phyloP scores from a whole-genome alignment of 805 yeast genomes.

The Yarrowia bubula region DNA sequence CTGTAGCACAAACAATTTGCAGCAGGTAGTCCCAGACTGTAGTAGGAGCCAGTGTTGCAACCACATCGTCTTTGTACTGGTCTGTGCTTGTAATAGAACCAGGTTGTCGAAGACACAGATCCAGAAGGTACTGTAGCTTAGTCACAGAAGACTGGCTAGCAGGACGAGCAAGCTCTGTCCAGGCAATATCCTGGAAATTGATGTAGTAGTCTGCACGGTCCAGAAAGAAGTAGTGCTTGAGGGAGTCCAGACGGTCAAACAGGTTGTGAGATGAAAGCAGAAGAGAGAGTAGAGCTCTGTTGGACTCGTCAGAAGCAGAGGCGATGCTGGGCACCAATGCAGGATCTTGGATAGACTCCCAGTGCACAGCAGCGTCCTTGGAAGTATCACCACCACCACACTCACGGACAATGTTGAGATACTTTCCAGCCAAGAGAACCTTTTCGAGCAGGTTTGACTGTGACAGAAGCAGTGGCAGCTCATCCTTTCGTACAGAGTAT shows the following conservation, averaged over 20 bases:
- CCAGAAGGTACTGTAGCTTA: conserved; percentile 42
- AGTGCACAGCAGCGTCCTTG: conserved; percentile 39
- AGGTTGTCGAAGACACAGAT: conserved; percentile 42
- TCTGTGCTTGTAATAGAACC: conserved; percentile 42
- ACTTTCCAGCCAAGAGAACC: conserved; percentile 80
- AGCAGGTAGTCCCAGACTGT: conserved; percentile 41
- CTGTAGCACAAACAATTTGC: conserved; percentile 35
- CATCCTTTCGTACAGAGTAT: conserved; percentile 71
- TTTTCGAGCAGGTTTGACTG: conserved; percentile 55
- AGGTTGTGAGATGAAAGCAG: conserved; percentile 62
- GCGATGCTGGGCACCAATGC: conserved; percentile 57
- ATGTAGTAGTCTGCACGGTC: conserved; percentile 52
- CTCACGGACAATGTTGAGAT: conserved; percentile 65
- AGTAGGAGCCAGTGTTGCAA: conserved; percentile 38
- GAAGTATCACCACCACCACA: conserved; percentile 49
- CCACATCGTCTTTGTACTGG: conserved; percentile 40
- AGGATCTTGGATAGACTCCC: conserved; percentile 42
- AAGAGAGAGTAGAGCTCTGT: conserved; percentile 54
- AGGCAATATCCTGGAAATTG: conserved; percentile 51
- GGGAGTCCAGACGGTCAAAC: conserved; percentile 44
- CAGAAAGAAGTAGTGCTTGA: conserved; percentile 60
- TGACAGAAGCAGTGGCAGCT: conserved; percentile 64
- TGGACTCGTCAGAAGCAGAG: conserved; percentile 66
- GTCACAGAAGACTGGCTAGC: conserved; percentile 35
- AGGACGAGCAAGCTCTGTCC: conserved; percentile 52